A percentile compares a stretch with the other conserved stretches of the same genome.
Evolutionary conservation across 208 protist species (phyloP).

Genomic region (Blastocrithidia nonstop): DNA sequence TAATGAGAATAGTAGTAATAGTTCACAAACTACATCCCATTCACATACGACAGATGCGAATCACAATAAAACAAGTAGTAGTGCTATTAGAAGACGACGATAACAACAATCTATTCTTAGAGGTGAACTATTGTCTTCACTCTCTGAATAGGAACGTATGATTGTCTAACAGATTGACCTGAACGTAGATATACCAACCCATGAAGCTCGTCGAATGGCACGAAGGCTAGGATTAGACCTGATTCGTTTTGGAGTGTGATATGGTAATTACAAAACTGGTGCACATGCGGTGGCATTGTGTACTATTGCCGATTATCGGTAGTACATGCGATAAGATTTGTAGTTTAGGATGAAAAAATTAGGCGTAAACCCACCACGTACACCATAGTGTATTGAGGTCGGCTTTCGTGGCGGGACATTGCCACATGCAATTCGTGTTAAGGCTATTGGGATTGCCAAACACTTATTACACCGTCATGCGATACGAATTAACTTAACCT

Average conservation of each 20-base stretch:
- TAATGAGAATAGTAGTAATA: too few relatives aligned
- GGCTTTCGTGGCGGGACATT: slow-evolving; percentile 73
- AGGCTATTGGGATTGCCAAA: slow-evolving; percentile 64
- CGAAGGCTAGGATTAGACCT: slow-evolving; percentile 63
- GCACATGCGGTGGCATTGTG: slow-evolving; percentile 64
- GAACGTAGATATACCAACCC: slow-evolving; percentile 51
- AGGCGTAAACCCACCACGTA: slow-evolving; percentile 62
- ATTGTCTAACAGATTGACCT: slow-evolving; percentile 11
- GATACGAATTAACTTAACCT: slow-evolving; percentile 63
- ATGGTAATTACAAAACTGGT: slow-evolving; percentile 55
- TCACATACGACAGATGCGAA: too few relatives aligned
- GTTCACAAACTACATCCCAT: too few relatives aligned
- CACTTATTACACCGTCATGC: slow-evolving; percentile 55
- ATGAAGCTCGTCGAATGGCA: slow-evolving; percentile 61
- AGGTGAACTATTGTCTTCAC: too few relatives aligned
- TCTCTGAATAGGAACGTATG: too few relatives aligned
- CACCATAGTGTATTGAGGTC: slow-evolving; percentile 55
- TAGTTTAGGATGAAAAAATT: slow-evolving; percentile 75
- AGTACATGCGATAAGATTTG: slow-evolving; percentile 69
- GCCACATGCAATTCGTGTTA: slow-evolving; percentile 78
- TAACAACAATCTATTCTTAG: too few relatives aligned
- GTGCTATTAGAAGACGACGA: too few relatives aligned
- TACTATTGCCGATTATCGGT: slow-evolving; percentile 62
- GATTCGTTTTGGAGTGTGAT: slow-evolving; percentile 44
- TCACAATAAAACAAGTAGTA: too few relatives aligned